These are phyloP conservation scores for Epichloe uncinata DNA, from an alignment of 2,329 filamentous ascomycete genomes.

Conservation along the genomic window DNA sequence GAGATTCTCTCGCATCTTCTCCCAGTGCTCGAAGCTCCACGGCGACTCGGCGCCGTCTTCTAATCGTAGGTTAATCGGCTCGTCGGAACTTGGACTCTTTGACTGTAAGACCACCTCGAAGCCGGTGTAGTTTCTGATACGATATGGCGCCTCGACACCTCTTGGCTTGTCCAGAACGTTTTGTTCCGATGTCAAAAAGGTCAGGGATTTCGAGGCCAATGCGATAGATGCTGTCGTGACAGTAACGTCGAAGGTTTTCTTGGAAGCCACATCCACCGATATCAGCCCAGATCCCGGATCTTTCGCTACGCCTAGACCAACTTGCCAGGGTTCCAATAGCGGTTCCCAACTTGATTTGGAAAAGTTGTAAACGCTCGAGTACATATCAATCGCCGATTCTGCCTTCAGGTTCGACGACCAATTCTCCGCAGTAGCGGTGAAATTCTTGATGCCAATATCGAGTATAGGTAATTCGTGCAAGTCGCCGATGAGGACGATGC, in stretches of 20 bases:
- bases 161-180: conserved; percentile 90
- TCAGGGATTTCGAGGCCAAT: conserved; percentile 79
- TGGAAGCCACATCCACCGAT: conserved; percentile 74
- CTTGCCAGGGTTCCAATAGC: conserved; percentile 86
- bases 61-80: conserved; percentile 61
- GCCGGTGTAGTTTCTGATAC: conserved; percentile 89
- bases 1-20: conserved; percentile 87
- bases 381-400: conserved; percentile 82
- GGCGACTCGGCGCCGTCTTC: conserved; percentile 82
- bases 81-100: conserved; percentile 50
- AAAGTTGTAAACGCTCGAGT: conserved; percentile 97
- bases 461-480: conserved; percentile 89
- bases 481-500: conserved; percentile 89
- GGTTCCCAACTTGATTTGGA: conserved; percentile 98
- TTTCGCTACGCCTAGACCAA: conserved; percentile 80
- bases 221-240: conserved; percentile 90
- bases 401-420: conserved; percentile 84
- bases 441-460: conserved; percentile 85
- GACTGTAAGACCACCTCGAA: conserved; percentile 80
- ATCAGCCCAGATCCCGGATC: conserved; percentile 62
- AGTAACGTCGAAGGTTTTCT: conserved; percentile 83
- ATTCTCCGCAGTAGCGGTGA: conserved; percentile 71
- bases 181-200: conserved; percentile 72
- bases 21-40: conserved; percentile 95
- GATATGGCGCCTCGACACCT: conserved; percentile 81